These are phyloP conservation scores for Dendrobium catenatum DNA, from an alignment of 106 monocot genomes.

Conservation along the genomic window DNA sequence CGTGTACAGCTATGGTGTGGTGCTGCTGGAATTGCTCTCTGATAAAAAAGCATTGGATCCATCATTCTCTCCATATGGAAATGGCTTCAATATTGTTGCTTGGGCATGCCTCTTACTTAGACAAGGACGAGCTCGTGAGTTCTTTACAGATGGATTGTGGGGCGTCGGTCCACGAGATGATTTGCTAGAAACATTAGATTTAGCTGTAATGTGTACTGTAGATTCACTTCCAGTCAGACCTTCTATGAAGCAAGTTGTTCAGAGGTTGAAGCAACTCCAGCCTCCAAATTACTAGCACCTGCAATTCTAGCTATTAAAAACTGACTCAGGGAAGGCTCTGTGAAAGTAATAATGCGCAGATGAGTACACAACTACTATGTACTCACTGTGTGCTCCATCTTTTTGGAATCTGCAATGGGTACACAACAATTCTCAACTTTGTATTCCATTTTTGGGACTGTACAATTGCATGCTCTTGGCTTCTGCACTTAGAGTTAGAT, in stretches of 20 bases:
- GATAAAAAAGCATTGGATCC: slow-evolving; percentile 28
- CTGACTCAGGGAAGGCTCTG: too few species aligned
- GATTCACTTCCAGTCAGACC: slow-evolving; percentile 53
- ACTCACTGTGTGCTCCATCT: too few species aligned
- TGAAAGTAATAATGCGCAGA: too few species aligned
- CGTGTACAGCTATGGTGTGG: slow-evolving; percentile 27
- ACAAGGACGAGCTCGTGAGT: slow-evolving; percentile 45
- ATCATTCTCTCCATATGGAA: slow-evolving; percentile 24
- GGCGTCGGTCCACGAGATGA: slow-evolving; percentile 50
- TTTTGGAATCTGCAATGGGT: too few species aligned
- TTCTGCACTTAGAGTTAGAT: too few species aligned
- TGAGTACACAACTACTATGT: too few species aligned
- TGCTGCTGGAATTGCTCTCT: slow-evolving; percentile 21
- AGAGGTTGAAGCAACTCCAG: slow-evolving; percentile 58
- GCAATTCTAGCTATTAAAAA: too few species aligned
- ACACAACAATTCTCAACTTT: too few species aligned
- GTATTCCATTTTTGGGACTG: too few species aligned
- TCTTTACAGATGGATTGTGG: slow-evolving; percentile 58
- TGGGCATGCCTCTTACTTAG: slow-evolving; percentile 47
- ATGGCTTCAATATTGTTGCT: slow-evolving; percentile 31
- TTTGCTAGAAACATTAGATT: slow-evolving; percentile 45
- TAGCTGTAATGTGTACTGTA: slow-evolving; percentile 59
- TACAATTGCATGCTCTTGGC: too few species aligned
- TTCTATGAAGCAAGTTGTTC: slow-evolving; percentile 71
- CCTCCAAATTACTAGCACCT: slow-evolving; percentile 27